Evolutionary conservation across 768 basidiomycete genomes (phyloP), one percentile per base, ranked within the genome.

Genomic region (Plicaturopsis crispa): DNA sequence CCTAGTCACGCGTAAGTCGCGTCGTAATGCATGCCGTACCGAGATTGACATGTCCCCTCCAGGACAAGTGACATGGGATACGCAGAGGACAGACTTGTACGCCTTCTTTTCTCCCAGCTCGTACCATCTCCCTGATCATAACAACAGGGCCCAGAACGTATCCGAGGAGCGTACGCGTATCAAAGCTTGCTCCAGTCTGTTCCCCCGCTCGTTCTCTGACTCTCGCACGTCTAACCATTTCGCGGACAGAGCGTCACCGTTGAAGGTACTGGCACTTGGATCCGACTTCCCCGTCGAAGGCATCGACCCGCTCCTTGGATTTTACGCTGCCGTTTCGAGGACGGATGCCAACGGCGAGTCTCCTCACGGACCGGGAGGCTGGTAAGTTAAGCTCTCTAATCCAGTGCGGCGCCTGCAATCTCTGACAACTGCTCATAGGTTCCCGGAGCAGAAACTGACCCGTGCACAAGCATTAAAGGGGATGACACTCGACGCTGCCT

Each of bases 221-320:
- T 17, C 3, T 3, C 21, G 24, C 21, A 2, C 16, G 24, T n/a
- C 36, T 33, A 3, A 16, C 16, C n/a, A 22, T 31, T 24, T 26
- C 1, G 20, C n/a, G 24, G 20, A 24, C 39, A 81, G 76, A 42
- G 56, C 57, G 3, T 81, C 83, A 8, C 63, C 55, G 4, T 59
- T 62, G n/a, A 58, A 69, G 0, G 55, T 79, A 11, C 69, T 93
- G 2, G 80, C 90, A 0, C 68, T 97, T 2, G 93, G 94, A 2
- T 89, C 90, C 3, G 93, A 97, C 56, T 96, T 97, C 58, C 94
- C 94, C 0, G 80, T 97, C 3, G 93, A 97, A 57, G 73, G 77
- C 7, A 81, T 94, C 38, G 88, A 94, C 51, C 93, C 94, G 0
- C 62, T 97, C 23, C 64, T 84, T 3, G 89, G 88, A 0, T 93